Evolutionary conservation across 1,284 basidiomycete genomes (phyloP), one percentile per base, ranked within the genome.

Genomic region (Pyrrhoderma noxium): DNA sequence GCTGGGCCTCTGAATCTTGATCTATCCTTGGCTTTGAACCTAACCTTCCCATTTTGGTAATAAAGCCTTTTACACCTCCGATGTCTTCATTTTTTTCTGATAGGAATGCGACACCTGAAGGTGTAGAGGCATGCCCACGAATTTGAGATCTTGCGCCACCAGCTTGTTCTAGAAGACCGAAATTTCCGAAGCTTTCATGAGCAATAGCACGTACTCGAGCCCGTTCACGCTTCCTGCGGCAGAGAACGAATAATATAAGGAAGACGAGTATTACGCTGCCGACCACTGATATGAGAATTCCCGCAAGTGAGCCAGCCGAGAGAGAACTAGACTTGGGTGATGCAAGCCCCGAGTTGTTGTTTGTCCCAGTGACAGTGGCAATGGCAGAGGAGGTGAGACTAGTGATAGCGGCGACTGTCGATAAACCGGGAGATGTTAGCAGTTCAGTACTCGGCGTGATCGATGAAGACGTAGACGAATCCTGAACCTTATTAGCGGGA

Each of bases 181-280:
- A 22, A 25, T 45, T 45, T 2, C 44, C 44, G 34, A 52, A 52
- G 36, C 50, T 52, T 31, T 52, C 44, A 16, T 52, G 50, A n/a
- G 44, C 50, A 18, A 44, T 41, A 16, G 31, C 40, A 8, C 48
- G 39, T 11, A 11, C 21, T 21, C 43, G 41, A 13, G 19, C 43
- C 27, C 44, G 42, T 27, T 46, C 35, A 21, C 42, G 43, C 4
- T 36, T n/a, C 11, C 50, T 22, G 19, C 50, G 44, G 16, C 42
- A 36, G 2, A 52, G 36, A 19, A 52, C 3, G 36, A 52, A 46
- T 16, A 16, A 8, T 25, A 52, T 46, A 23, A 52, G 34, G n/a
- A 45, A 11, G n/a, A 52, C n/a, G 37, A 52, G 35, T 9, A 43
- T 43, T 5, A 41, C 9, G 19, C 44, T 46, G 11, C 43, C 43